Conservation (phyloP, 2,329 filamentous ascomycete species). For the Penicillium sp. region DNA sequence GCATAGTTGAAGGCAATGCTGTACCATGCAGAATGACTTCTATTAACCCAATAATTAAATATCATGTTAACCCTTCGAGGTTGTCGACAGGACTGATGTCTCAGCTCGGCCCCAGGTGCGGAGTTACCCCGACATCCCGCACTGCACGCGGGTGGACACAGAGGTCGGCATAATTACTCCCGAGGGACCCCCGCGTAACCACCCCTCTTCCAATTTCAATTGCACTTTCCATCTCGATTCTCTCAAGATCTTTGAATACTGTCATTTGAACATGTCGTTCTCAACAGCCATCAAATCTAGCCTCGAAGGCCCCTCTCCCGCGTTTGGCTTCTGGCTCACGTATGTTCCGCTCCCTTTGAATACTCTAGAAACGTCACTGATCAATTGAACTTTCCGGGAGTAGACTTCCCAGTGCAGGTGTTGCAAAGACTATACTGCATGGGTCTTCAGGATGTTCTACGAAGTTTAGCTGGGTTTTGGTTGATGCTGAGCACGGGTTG, state of each 20-base stretch:
- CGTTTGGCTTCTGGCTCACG: conserved; percentile 39
- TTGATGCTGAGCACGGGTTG: conserved; percentile 43
- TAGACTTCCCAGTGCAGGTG: conserved; percentile 31
- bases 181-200: neutral
- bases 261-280: conserved; percentile 12
- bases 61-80: too few species aligned
- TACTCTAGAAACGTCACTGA: neutral
- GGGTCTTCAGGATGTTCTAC: conserved; percentile 21
- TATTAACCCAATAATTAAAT: too few species aligned
- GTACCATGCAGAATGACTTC: too few species aligned
- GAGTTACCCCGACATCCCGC: conserved; percentile 4
- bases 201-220: neutral
- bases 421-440: conserved; percentile 37
- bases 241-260: neutral
- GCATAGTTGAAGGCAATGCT: too few species aligned
- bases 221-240: neutral
- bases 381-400: neutral
- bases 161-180: conserved; percentile 1
- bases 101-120: neutral
- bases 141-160: neutral
- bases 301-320: conserved; percentile 11
- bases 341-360: conserved; percentile 14
- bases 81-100: too few species aligned
- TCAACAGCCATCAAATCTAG: conserved; percentile 14
- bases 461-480: conserved; percentile 39